These are phyloP conservation scores for Ophiostoma sp. DNA, from an alignment of 2,329 filamentous ascomycete genomes.

Conservation along the genomic window DNA sequence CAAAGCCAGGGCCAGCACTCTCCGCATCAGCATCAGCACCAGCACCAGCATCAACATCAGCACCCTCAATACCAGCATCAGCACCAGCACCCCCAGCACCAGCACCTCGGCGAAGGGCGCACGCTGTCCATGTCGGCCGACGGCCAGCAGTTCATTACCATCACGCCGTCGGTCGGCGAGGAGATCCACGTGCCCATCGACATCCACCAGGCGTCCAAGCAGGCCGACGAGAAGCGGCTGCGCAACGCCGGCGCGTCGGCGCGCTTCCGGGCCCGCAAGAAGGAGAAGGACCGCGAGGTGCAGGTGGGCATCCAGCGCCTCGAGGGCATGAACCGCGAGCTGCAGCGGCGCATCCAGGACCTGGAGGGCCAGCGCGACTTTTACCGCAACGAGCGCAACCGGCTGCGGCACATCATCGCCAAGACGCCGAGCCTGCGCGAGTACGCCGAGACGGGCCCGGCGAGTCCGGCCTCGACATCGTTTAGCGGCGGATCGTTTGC, in stretches of 20 bases:
- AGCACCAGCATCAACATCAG: not conserved
- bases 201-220: conserved; percentile 72
- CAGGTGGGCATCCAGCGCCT: conserved; percentile 63
- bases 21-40: conserved; percentile 6
- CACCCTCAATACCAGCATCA: conserved; percentile 7
- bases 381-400: conserved; percentile 67
- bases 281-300: conserved; percentile 73
- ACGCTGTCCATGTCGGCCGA: conserved; percentile 28
- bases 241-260: conserved; percentile 82
- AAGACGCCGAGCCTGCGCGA: conserved; percentile 54
- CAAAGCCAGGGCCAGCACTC: not conserved
- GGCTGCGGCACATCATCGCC: conserved; percentile 61
- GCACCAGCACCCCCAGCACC: conserved; percentile 6
- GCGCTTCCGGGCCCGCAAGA: conserved; percentile 72
- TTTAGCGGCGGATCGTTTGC: conserved; percentile 36
- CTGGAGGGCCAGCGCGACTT: conserved; percentile 62
- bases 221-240: conserved; percentile 78
- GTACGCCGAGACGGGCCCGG: conserved; percentile 46
- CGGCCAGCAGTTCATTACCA: conserved; percentile 33
- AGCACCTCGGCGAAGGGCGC: not conserved
- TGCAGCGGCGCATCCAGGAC: conserved; percentile 50
- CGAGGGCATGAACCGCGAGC: conserved; percentile 62
- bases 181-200: conserved; percentile 64
- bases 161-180: conserved; percentile 38
- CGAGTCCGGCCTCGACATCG: conserved; percentile 43